Conservation (phyloP, 2,329 filamentous ascomycete genomes). For the Pseudopyricularia javanii region DNA sequence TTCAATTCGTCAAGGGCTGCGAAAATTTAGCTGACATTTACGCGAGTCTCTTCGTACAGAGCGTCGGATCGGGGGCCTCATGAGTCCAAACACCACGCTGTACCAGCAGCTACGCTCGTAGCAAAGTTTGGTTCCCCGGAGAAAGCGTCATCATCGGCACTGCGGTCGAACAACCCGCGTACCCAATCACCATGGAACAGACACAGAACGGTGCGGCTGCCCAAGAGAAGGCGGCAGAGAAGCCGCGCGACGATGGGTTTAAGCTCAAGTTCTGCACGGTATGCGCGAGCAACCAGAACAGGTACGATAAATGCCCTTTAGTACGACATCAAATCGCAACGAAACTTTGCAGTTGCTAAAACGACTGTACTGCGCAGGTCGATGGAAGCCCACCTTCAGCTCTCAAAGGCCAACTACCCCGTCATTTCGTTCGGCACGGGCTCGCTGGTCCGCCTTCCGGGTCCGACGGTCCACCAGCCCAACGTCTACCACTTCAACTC, state of each 20-base stretch:
- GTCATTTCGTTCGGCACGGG: constrained; percentile 97
- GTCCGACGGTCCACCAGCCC: constrained; percentile 80
- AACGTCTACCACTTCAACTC: constrained; percentile 98
- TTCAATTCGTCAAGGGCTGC: not conserved
- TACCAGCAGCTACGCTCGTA: not conserved
- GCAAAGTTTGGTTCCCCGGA: not conserved
- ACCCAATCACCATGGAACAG: constrained; percentile 19
- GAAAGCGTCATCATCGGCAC: not conserved
- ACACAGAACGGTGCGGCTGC: constrained; percentile 23
- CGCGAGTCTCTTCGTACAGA: not conserved
- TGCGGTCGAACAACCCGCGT: not conserved
- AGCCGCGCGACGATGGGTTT: constrained; percentile 44
- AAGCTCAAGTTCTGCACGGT: constrained; percentile 96
- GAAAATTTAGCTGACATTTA: not conserved
- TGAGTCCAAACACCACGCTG: not conserved
- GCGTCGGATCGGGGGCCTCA: not conserved
- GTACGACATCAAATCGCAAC: not conserved
- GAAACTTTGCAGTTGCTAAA: not conserved
- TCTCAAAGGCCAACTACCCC: constrained; percentile 79
- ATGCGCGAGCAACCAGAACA: constrained; percentile 97
- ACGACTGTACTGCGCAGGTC: constrained; percentile 36
- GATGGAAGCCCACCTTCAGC: constrained; percentile 98
- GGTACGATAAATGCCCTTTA: constrained; percentile 36
- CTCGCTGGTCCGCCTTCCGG: constrained; percentile 83
- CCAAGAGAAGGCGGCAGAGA: constrained; percentile 10